Evolutionary conservation across 164 flowering plant genomes (phyloP).

Genomic region (Nelumbo lutea): DNA sequence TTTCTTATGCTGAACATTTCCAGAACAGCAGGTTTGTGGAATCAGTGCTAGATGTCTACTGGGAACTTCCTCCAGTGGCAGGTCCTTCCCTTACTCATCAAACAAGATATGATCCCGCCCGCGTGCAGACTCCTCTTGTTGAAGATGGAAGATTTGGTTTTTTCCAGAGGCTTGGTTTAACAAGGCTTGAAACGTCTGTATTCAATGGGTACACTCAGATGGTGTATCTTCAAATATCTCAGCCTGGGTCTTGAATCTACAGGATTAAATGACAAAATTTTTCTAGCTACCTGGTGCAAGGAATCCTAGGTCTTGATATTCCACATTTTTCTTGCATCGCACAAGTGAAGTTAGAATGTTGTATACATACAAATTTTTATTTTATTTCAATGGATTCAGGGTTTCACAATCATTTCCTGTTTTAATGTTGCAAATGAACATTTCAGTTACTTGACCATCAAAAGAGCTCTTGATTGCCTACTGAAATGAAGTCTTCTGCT

Average conservation of each 20-base stretch:
- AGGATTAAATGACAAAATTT: slow-evolving; percentile 12
- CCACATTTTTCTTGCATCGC: neutral
- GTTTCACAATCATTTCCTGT: neutral
- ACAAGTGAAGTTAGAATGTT: neutral
- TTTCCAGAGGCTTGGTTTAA: slow-evolving; percentile 74
- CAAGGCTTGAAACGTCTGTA: slow-evolving; percentile 66
- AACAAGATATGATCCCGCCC: slow-evolving; percentile 93
- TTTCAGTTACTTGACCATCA: neutral
- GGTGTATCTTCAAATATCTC: slow-evolving; percentile 84
- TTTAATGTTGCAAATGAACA: neutral
- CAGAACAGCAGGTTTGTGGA: slow-evolving; percentile 86
- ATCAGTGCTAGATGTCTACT: slow-evolving; percentile 85
- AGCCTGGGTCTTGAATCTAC: slow-evolving; percentile 29
- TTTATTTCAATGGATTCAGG: neutral
- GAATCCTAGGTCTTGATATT: slow-evolving; percentile 7
- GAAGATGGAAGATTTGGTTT: slow-evolving; percentile 88
- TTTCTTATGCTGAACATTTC: slow-evolving; percentile 66
- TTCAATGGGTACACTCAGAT: slow-evolving; percentile 98
- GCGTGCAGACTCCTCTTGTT: slow-evolving; percentile 60
- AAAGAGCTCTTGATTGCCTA: neutral
- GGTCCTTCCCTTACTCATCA: slow-evolving; percentile 98
- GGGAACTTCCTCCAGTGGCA: slow-evolving; percentile 98
- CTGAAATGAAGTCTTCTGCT: too few relatives aligned
- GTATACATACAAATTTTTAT: neutral
- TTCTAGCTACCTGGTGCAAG: neutral